These are phyloP conservation scores for Colletotrichum sp. DNA, from an alignment of 2,329 filamentous ascomycete genomes.

Conservation along the genomic window DNA sequence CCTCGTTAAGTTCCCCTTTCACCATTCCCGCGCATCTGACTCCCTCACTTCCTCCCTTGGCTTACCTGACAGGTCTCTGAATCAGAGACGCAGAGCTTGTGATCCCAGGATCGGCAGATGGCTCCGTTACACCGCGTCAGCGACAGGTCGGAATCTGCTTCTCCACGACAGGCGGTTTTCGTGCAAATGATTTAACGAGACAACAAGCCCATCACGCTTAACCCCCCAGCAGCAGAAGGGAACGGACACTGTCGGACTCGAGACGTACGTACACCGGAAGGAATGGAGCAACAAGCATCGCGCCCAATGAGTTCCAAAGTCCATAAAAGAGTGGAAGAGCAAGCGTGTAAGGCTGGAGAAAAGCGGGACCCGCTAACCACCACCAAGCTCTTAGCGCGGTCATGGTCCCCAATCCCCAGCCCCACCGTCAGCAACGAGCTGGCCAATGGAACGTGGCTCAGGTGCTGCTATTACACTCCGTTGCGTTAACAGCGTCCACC, in stretches of 20 bases:
- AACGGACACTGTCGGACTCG: background rate
- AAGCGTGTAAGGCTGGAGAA: slow-evolving; percentile 10
- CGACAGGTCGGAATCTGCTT: background rate
- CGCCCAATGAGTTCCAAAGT: background rate
- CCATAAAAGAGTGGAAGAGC: background rate
- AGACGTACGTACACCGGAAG: background rate
- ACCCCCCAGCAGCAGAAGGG: background rate
- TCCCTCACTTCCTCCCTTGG: background rate
- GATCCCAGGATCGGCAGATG: background rate
- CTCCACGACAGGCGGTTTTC: background rate
- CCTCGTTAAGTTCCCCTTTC: background rate
- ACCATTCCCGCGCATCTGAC: background rate
- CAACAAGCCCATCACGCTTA: background rate
- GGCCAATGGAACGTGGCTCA: slow-evolving; percentile 7
- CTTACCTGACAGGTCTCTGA: background rate
- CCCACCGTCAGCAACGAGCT: slow-evolving; percentile 11
- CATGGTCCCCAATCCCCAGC: background rate
- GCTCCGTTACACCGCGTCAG: background rate
- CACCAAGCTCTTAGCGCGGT: background rate
- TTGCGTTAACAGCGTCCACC: no score
- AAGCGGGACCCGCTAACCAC: background rate
- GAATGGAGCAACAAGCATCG: background rate
- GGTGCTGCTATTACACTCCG: background rate
- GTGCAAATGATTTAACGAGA: background rate
- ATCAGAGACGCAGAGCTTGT: background rate